These are phyloP conservation scores for Paramecium tetraurelia DNA, from an alignment of 73 alveolate genomes.

Conservation along the genomic window DNA sequence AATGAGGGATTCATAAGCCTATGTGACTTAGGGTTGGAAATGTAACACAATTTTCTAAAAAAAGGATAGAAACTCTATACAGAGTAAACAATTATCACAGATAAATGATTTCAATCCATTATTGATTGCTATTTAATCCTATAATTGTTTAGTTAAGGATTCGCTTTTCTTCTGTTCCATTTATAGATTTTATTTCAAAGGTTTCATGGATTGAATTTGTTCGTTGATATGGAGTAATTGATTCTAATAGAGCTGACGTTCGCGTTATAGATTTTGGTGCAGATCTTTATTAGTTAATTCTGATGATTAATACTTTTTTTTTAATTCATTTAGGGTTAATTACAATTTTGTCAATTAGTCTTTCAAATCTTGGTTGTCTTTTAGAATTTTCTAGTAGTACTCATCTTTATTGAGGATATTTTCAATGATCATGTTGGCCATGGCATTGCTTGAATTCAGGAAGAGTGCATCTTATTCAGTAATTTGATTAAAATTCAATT, in stretches of 20 bases:
- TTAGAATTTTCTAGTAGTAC: neutral
- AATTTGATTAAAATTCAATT: conserved; percentile 26
- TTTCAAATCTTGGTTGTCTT: neutral
- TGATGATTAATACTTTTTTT: neutral
- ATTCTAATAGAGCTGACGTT: neutral
- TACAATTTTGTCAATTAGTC: neutral
- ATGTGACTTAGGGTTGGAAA: neutral
- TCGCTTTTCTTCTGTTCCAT: conserved; percentile 38
- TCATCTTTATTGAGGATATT: conserved; percentile 37
- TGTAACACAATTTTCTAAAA: neutral
- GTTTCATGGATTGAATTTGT: neutral
- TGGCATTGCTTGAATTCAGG: neutral
- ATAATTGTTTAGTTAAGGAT: neutral
- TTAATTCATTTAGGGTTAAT: neutral
- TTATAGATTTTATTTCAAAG: neutral
- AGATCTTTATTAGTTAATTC: neutral
- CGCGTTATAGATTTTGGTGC: neutral
- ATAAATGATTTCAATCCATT: neutral
- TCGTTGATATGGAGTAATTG: neutral
- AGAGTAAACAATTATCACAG: neutral
- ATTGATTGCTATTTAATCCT: neutral
- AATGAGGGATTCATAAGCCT: neutral
- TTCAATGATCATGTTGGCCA: conserved; percentile 30
- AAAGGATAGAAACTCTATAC: neutral
- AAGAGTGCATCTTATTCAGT: neutral